phyloP scores from a whole-genome alignment of 495 filamentous ascomycete species.

The Talaromyces adpressus region DNA sequence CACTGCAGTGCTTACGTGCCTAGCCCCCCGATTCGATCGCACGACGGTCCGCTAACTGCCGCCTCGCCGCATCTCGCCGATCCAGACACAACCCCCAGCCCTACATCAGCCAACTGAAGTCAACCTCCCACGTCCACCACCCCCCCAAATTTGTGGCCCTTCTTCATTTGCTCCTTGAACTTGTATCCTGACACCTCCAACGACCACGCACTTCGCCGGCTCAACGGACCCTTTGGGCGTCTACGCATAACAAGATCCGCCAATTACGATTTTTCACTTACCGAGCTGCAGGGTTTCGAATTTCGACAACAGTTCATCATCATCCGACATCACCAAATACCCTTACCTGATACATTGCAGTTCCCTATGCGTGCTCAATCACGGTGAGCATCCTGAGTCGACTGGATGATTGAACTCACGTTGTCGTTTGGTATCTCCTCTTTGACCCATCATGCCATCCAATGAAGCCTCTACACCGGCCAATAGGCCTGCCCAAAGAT shows the following conservation, averaged over 20 bases:
- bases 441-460: not conserved
- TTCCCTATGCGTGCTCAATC: not conserved
- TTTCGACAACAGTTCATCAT: not conserved
- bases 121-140: not conserved
- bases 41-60: conserved; percentile 2
- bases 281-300: not conserved
- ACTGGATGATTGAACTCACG: not conserved
- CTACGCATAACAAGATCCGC: not conserved
- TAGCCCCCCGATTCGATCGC: conserved; percentile 5
- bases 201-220: not conserved
- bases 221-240: not conserved
- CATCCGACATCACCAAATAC: not conserved
- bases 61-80: conserved; percentile 4
- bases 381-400: not conserved
- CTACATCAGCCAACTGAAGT: not conserved
- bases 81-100: conserved; percentile 4
- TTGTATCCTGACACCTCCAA: not conserved
- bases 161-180: not conserved
- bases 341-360: not conserved
- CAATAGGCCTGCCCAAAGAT: conserved; percentile 4
- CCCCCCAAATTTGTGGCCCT: not conserved
- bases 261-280: not conserved
- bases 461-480: conserved; percentile 4
- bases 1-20: not conserved
- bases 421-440: not conserved